Evolutionary conservation across 352 stramenopile species (phyloP).

Genomic region (Thalassiosira mediterranea): DNA sequence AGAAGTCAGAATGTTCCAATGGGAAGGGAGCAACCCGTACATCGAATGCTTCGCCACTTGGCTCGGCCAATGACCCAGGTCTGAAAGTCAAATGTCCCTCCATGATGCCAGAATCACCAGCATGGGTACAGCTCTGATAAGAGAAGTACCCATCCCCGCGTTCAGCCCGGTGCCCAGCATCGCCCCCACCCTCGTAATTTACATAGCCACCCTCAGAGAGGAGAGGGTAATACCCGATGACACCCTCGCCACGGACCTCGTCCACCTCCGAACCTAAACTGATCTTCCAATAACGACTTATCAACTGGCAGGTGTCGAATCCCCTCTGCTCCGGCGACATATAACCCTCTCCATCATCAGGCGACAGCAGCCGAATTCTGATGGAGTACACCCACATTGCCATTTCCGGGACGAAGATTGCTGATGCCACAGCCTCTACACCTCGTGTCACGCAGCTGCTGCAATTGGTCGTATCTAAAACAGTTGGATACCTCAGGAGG

Average conservation of each 20-base stretch:
- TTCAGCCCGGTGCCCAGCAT: background rate
- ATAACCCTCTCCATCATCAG: conserved; percentile 53
- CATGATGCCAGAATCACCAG: background rate
- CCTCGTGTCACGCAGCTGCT: conserved; percentile 57
- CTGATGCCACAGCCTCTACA: conserved; percentile 59
- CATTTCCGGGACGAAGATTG: conserved; percentile 10
- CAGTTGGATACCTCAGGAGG: conserved; percentile 35
- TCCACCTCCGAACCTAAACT: conserved; percentile 21
- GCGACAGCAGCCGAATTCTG: conserved; percentile 52
- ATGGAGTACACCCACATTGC: conserved; percentile 56
- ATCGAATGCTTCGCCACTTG: conserved; percentile 28
- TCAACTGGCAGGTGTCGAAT: conserved; percentile 63
- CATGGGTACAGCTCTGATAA: conserved; percentile 45
- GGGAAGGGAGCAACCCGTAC: conserved; percentile 40
- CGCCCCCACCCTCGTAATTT: conserved; percentile 8
- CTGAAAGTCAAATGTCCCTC: conserved; percentile 38
- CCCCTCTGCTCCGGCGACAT: conserved; percentile 39
- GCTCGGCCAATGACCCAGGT: conserved; percentile 12
- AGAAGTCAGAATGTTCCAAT: too few species aligned
- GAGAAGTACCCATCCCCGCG: conserved; percentile 10
- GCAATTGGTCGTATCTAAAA: conserved; percentile 13
- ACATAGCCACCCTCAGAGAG: conserved; percentile 50
- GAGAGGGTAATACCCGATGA: conserved; percentile 61
- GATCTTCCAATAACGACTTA: conserved; percentile 57
- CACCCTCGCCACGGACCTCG: conserved; percentile 54